A percentile compares a stretch with the other conserved stretches of the same genome.
Evolutionary conservation across 108 stramenopile species (phyloP).

Genomic region (Discostella stelligeroides): DNA sequence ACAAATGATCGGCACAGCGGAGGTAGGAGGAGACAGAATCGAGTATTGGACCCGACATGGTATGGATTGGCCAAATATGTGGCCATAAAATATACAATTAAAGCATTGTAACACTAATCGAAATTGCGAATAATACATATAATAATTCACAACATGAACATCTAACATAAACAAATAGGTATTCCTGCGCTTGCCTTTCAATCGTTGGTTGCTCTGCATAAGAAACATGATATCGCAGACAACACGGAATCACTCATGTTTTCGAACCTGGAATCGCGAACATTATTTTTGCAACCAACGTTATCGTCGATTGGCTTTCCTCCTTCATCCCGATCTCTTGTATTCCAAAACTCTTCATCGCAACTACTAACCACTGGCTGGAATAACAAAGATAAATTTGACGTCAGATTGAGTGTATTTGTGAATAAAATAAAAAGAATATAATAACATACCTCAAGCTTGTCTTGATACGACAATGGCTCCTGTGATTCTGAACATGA

Average conservation of each 20-base stretch:
- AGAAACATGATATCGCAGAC: constrained; percentile 1
- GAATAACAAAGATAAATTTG: too few species aligned
- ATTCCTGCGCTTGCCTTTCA: neutral
- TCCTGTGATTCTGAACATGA: neutral
- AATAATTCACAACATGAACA: neutral
- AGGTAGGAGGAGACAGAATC: constrained; percentile 58
- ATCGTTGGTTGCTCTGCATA: neutral
- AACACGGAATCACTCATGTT: neutral
- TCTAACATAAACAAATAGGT: neutral
- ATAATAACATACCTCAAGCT: neutral
- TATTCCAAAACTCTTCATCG: neutral
- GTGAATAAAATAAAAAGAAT: neutral
- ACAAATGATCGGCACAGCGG: constrained; percentile 42
- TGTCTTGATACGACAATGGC: constrained; percentile 1
- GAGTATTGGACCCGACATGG: constrained; percentile 67
- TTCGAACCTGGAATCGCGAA: neutral
- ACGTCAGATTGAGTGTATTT: neutral
- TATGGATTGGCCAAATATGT: constrained; percentile 67
- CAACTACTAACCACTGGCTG: constrained; percentile 3
- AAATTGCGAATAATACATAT: neutral
- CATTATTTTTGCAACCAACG: neutral
- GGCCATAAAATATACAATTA: constrained; percentile 48
- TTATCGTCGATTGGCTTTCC: neutral
- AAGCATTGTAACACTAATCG: neutral
- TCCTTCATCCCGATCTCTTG: neutral